Base-by-base conservation (phyloP, 257 asterid species). In the Solanum chmielewskii region DNA sequence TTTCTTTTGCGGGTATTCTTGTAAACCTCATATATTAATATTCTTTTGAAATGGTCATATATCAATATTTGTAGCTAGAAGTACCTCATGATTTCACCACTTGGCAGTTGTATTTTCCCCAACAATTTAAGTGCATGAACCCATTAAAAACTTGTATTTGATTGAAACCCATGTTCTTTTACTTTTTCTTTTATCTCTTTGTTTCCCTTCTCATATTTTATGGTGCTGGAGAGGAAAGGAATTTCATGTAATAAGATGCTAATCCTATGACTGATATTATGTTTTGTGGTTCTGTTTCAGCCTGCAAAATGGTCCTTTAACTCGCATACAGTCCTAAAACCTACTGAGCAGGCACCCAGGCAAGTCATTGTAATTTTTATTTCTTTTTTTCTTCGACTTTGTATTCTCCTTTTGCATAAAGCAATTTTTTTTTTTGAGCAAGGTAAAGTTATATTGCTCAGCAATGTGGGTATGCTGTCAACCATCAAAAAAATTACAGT, bases 301-400 rank as follows among this genome's bases (percentile, higher is more conserved):
- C 99, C 99, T 80, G 87, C 93, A 82, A 94, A 94, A 91, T 96
- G 99, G 99, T 89, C 94, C 89, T 97, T 97, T 83, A 95, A 95
- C 93, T 95, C 98, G 1, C 98, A 93, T 77, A 93, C 99, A 7
- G 91, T 97, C 91, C 92, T 97, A 92, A 96, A 97, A 94, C 89
- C 90, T 87, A 91, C 95, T 74, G 98, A 94, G 83, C 91, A 88
- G 94, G 98, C 98, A 75, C 96, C 93, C 78, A 95, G 98, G 99
- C 94, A 91, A 88, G 85, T 60, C 84, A 47, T 37, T 31, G 47
- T 47, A 69, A 70, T 49, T 85, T 87, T 69, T 78, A 52, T 74
- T 16, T 78, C 85, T 39, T 15, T 45, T 85, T 49, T 77, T 20
- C 47, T 74, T 74, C 33, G 23, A 76, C 49, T 75, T n/a, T 80